A percentile compares a stretch with the other conserved stretches of the same genome.
phyloP scores from a whole-genome alignment of 2,329 filamentous ascomycete genomes.

The Paracoccidioides brasiliensis region DNA sequence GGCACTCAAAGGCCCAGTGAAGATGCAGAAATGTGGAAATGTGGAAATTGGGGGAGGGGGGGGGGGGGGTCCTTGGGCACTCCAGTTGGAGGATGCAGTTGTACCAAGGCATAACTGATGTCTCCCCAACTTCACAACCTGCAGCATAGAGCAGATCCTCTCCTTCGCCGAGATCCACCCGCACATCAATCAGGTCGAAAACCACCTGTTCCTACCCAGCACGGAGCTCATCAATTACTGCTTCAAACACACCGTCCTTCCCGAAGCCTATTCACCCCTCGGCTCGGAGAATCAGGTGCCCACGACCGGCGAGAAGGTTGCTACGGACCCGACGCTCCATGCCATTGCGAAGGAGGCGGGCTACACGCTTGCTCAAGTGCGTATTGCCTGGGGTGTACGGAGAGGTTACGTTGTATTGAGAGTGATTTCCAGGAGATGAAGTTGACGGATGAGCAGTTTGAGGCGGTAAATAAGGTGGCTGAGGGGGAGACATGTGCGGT shows the following conservation, averaged over 20 bases:
- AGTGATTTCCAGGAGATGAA: constrained; percentile 54
- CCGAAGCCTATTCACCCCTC: constrained; percentile 32
- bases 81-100: background rate
- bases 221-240: constrained; percentile 31
- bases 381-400: constrained; percentile 53
- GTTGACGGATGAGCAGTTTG: constrained; percentile 45
- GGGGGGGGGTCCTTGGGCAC: background rate
- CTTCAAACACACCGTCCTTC: constrained; percentile 29
- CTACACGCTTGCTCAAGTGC: constrained; percentile 46
- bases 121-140: constrained; percentile 57
- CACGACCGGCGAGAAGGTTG: constrained; percentile 52
- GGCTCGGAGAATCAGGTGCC: constrained; percentile 57
- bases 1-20: too few species aligned
- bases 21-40: background rate
- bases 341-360: constrained; percentile 45
- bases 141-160: constrained; percentile 36
- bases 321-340: constrained; percentile 46
- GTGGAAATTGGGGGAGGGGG: too few species aligned
- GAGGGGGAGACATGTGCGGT: constrained; percentile 54
- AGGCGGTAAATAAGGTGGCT: constrained; percentile 50
- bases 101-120: background rate
- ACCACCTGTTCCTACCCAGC: constrained; percentile 37
- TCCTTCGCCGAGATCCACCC: constrained; percentile 31
- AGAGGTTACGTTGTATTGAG: constrained; percentile 54
- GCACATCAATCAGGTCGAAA: constrained; percentile 34